Base-by-base conservation (phyloP, 2,329 filamentous ascomycete species). In the Fusarium fracticaudum region DNA sequence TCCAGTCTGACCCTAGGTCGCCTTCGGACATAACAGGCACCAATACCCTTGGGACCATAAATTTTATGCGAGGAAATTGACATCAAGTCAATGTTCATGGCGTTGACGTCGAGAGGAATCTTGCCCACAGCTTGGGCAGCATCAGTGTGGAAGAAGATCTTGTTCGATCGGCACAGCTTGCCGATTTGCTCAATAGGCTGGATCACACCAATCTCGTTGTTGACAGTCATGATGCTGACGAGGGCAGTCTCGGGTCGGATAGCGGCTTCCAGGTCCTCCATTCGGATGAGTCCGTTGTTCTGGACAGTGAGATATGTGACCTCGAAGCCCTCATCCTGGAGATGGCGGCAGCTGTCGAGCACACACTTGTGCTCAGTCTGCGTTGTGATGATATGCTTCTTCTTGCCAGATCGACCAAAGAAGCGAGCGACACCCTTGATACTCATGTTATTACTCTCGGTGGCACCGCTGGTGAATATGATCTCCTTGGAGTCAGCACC, bases 311-410 rank as follows among this genome's bases (percentile, higher is more conserved):
- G 88, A 79, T 99, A 99, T n/a, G 96, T 99, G 76, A 99, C 89
- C 67, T 98, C 94, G 78, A 95, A 98, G 31, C 96, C 96, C 79
- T 99, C 96, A 78, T 98, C 96, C 85, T 98, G 95, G 75, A 99
- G 87, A 90, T 98, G 95, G 74, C 96, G 90, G 84, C 96, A 98
- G 85, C 95, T 98, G 85, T 99, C 96, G 60, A 99, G 88, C 22
- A 99, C 96, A 84, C 96, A 99, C 86, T 99, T 99, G 88, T 99
- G 96, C 85, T 99, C 96, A 0, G 96, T 99, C 86, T 98, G 96
- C 44, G 91, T 94, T 31, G 96, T 99, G 83, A 99, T 95, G 80
- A 99, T 96, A 84, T 99, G 96, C 86, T 93, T 98, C 91, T 98
- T 98, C 90, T 98, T 98, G 78, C 95, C 95, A 6, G 91, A 91